These are phyloP conservation scores for Batrachochytrium dendrobatidis DNA, from an alignment of 371 early-diverging fungal species.

Conservation along the genomic window DNA sequence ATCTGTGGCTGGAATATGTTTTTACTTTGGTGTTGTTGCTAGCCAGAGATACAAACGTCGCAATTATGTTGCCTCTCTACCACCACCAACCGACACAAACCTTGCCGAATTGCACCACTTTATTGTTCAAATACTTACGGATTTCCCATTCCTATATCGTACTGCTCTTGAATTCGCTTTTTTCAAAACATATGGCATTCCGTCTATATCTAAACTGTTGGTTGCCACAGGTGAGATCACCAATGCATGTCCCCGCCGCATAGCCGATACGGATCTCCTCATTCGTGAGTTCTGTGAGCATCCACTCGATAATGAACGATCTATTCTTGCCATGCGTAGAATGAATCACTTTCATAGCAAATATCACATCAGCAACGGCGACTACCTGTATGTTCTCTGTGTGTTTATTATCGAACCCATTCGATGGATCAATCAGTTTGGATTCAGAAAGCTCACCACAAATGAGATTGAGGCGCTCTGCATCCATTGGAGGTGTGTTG, in stretches of 20 bases:
- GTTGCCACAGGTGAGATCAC: conserved; percentile 33
- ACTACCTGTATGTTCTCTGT: conserved; percentile 41
- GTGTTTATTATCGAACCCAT: conserved; percentile 43
- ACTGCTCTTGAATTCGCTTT: conserved; percentile 32
- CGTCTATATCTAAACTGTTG: conserved; percentile 42
- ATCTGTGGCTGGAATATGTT: too few species aligned
- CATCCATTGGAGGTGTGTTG: background rate
- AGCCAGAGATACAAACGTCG: background rate
- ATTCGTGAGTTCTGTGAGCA: conserved; percentile 1
- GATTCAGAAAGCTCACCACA: conserved; percentile 19
- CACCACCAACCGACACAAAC: background rate
- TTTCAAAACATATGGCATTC: conserved; percentile 45
- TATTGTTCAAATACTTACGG: too few species aligned
- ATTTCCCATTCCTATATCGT: background rate
- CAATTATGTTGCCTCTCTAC: background rate
- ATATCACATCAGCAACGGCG: conserved; percentile 44
- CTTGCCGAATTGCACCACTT: background rate
- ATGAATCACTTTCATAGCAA: conserved; percentile 47
- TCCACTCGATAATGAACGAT: conserved; percentile 9
- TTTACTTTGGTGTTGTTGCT: too few species aligned
- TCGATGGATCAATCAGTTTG: conserved; percentile 40
- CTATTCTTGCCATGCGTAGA: conserved; percentile 26
- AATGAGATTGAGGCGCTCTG: background rate
- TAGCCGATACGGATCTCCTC: background rate
- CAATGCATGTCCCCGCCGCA: background rate